phyloP scores from a whole-genome alignment of 768 basidiomycete genomes.

The Xerocomellus chrysenteron region DNA sequence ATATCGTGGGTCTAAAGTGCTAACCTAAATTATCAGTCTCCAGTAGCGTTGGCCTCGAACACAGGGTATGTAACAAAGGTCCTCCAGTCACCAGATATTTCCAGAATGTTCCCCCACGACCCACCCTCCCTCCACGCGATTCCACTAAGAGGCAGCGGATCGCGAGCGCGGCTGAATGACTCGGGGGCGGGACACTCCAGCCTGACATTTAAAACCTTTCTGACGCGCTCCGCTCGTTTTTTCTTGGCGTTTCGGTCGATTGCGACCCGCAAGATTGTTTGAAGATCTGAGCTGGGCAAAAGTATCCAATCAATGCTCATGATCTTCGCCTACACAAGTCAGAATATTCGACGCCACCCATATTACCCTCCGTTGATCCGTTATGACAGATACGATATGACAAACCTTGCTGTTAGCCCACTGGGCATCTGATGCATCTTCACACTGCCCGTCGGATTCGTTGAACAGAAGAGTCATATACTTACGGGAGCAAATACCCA shows the following conservation, averaged over 20 bases:
- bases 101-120: neutral
- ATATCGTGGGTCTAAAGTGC: neutral
- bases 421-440: neutral
- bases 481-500: neutral
- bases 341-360: constrained; percentile 11
- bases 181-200: neutral
- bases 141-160: constrained; percentile 13
- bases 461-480: neutral
- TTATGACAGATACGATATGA: neutral
- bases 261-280: neutral
- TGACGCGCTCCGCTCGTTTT: neutral
- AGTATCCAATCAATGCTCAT: constrained; percentile 14
- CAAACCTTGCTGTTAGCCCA: neutral
- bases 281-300: neutral
- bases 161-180: constrained; percentile 3
- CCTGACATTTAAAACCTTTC: neutral
- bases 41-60: neutral
- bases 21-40: neutral
- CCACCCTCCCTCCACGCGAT: neutral
- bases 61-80: neutral
- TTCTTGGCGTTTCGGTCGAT: constrained; percentile 31
- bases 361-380: neutral
- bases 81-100: neutral
- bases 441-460: neutral
- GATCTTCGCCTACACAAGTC: constrained; percentile 24